A percentile compares a stretch with the other conserved stretches of the same genome.
These are phyloP conservation scores for Saccharomycopsis javanensis DNA, from an alignment of 805 yeast species.

Conservation along the genomic window DNA sequence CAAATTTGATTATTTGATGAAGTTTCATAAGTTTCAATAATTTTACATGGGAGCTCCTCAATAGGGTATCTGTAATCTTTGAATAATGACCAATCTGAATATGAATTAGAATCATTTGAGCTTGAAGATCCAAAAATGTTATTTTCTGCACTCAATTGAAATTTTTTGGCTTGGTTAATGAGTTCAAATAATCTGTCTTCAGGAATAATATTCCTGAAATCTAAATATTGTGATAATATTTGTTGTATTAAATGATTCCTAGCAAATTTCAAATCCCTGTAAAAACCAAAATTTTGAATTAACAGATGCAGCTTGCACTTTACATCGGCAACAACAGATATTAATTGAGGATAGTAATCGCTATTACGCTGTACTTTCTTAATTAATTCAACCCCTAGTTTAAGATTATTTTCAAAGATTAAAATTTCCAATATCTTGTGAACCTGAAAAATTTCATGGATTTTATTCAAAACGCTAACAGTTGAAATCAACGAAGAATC, in stretches of 20 bases:
- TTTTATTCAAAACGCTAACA: background rate
- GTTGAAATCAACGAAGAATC: background rate
- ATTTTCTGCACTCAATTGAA: slow-evolving; percentile 27
- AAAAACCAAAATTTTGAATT: background rate
- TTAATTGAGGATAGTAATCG: background rate
- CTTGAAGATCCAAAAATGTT: background rate
- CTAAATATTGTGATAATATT: background rate
- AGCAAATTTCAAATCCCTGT: background rate
- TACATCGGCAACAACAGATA: background rate
- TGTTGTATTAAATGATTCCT: background rate
- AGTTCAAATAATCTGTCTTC: slow-evolving; percentile 35
- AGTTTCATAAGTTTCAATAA: slow-evolving; percentile 33
- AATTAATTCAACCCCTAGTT: background rate
- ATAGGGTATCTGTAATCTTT: slow-evolving; percentile 29
- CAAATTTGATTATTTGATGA: slow-evolving; percentile 60
- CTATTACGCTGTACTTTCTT: background rate
- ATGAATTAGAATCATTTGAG: slow-evolving; percentile 18
- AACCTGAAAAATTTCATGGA: background rate
- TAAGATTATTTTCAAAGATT: background rate
- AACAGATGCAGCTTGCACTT: background rate
- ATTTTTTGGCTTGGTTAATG: slow-evolving; percentile 40
- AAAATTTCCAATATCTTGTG: background rate
- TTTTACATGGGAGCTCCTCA: slow-evolving; percentile 37
- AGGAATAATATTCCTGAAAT: background rate
- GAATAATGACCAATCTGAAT: slow-evolving; percentile 24